phyloP scores from a whole-genome alignment of 805 yeast species.

The Huiozyma naganishii region DNA sequence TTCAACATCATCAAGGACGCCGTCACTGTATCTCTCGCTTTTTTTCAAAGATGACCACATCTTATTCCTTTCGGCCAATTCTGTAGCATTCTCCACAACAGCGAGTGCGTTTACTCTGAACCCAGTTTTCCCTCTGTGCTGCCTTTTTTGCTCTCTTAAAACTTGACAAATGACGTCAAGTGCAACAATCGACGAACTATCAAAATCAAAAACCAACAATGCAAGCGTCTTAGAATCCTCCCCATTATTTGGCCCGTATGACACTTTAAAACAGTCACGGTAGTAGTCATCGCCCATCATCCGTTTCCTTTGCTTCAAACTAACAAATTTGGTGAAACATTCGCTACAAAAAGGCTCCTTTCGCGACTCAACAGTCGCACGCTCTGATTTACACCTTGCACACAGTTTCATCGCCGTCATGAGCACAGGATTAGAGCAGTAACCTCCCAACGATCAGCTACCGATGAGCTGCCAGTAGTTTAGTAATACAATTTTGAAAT shows the following conservation, averaged over 20 bases:
- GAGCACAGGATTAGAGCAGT: not conserved
- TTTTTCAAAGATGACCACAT: slow-evolving; percentile 6
- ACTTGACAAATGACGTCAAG: slow-evolving; percentile 55
- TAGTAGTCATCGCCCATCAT: slow-evolving; percentile 56
- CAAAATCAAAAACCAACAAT: slow-evolving; percentile 46
- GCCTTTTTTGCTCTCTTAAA: slow-evolving; percentile 48
- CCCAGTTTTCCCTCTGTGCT: slow-evolving; percentile 58
- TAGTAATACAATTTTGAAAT: not conserved
- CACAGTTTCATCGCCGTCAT: slow-evolving; percentile 5
- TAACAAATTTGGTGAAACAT: slow-evolving; percentile 65
- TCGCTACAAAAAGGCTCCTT: slow-evolving; percentile 24
- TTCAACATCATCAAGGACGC: slow-evolving; percentile 25
- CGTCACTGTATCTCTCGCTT: slow-evolving; percentile 12
- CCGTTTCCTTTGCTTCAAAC: slow-evolving; percentile 71
- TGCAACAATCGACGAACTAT: slow-evolving; percentile 54
- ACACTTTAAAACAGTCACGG: slow-evolving; percentile 51
- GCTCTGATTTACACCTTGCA: slow-evolving; percentile 15
- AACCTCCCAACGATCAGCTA: not conserved
- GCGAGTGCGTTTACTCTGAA: slow-evolving; percentile 44
- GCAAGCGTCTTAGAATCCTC: slow-evolving; percentile 31
- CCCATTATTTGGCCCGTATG: slow-evolving; percentile 29
- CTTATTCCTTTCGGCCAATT: slow-evolving; percentile 8
- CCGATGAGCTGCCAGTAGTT: not conserved
- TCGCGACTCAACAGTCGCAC: slow-evolving; percentile 18
- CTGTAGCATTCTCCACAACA: slow-evolving; percentile 19